phyloP scores from a whole-genome alignment of 441 rosid species.

The Croton laevigatus region DNA sequence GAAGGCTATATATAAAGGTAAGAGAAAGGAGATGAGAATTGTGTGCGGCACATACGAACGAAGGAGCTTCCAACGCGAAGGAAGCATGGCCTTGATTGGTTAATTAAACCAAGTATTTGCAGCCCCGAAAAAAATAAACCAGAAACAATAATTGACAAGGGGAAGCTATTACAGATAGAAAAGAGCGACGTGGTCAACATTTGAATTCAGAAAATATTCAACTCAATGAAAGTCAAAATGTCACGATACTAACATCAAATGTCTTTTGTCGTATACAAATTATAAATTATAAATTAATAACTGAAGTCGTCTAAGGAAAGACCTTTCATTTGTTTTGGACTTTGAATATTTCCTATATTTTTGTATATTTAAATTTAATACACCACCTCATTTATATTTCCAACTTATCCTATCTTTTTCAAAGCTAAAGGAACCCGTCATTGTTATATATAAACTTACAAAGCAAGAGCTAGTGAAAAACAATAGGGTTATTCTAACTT shows the following conservation, averaged over 20 bases:
- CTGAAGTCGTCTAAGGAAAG: background rate
- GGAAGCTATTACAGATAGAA: background rate
- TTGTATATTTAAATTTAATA: no score
- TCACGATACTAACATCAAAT: background rate
- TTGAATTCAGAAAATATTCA: background rate
- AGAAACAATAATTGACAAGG: background rate
- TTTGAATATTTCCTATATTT: background rate
- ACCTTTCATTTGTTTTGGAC: background rate
- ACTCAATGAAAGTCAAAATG: background rate
- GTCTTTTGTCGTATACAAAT: background rate
- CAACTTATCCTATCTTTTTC: no score
- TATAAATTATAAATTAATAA: no score
- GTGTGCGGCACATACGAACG: background rate
- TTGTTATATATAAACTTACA: no score
- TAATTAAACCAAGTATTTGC: no score
- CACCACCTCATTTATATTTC: no score
- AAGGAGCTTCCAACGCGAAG: conserved; percentile 5
- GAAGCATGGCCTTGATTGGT: no score
- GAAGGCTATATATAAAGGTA: conserved; percentile 13
- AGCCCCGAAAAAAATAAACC: no score
- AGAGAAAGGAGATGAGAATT: background rate
- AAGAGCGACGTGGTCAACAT: background rate
- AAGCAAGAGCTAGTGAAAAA: no score
- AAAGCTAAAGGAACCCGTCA: no score
- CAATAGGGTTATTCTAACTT: no score